A percentile compares a stretch with the other conserved stretches of the same genome.
phyloP scores from a whole-genome alignment of 2,329 filamentous ascomycete genomes.

The Penicillium corylophilum region DNA sequence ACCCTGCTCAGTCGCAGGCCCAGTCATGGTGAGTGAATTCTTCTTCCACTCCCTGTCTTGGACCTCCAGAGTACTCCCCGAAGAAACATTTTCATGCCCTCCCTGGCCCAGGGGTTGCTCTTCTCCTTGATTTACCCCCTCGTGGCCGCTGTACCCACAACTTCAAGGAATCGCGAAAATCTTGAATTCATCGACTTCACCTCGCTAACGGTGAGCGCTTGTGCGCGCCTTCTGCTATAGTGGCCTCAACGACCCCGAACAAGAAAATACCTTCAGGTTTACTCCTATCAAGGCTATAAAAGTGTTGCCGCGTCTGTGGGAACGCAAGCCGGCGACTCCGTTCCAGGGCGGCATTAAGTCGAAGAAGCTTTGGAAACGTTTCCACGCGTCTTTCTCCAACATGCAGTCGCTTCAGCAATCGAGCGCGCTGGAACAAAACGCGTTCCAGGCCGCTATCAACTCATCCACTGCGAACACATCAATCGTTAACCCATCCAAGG shows the following conservation, averaged over 20 bases:
- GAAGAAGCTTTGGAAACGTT: conserved; percentile 49
- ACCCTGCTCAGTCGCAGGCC: conserved; percentile 15
- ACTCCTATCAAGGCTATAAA: conserved; percentile 41
- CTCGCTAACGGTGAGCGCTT: conserved; percentile 13
- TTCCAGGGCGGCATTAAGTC: conserved; percentile 40
- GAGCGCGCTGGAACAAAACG: conserved; percentile 21
- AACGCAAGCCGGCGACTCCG: conserved; percentile 45
- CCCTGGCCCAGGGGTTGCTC: conserved; percentile 7
- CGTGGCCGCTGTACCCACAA: not conserved
- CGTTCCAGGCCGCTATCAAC: conserved; percentile 36
- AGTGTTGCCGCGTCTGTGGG: conserved; percentile 43
- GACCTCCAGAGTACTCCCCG: not conserved
- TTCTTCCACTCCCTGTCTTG: not conserved
- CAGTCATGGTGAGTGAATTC: conserved; percentile 19
- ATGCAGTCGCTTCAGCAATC: conserved; percentile 32
- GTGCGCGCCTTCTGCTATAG: conserved; percentile 6
- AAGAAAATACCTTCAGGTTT: conserved; percentile 38
- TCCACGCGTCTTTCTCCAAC: conserved; percentile 37
- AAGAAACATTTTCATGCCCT: not conserved
- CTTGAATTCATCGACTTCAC: not conserved
- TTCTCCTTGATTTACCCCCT: conserved; percentile 1
- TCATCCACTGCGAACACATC: conserved; percentile 12
- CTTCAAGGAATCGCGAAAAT: not conserved
- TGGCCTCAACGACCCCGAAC: conserved; percentile 5
- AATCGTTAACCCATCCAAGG: conserved; percentile 35